Evolutionary conservation across 129 eudicot species (phyloP).

Genomic region (Chrysanthemum seticuspe): DNA sequence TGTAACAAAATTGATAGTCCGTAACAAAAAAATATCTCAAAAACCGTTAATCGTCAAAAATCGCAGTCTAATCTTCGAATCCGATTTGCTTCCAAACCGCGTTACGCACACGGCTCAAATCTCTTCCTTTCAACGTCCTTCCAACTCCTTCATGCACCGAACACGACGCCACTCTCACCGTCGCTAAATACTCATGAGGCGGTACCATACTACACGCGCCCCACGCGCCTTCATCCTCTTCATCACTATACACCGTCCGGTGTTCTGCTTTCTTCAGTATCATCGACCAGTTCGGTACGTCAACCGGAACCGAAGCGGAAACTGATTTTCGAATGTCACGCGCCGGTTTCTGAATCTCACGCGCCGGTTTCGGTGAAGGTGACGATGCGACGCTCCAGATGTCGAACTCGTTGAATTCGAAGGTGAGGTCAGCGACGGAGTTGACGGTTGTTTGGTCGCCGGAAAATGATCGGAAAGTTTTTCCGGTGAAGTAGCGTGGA

Average conservation of each 20-base stretch:
- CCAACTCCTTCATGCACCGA: constrained; percentile 87
- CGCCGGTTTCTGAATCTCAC: constrained; percentile 19
- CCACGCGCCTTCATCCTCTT: constrained; percentile 32
- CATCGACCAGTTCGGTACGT: constrained; percentile 71
- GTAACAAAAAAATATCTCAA: too few species aligned
- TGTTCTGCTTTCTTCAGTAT: constrained; percentile 47
- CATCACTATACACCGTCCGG: constrained; percentile 24
- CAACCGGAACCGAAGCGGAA: constrained; percentile 51
- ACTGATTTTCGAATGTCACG: constrained; percentile 18
- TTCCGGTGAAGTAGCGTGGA: constrained; percentile 47
- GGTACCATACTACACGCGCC: constrained; percentile 51
- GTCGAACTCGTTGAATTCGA: constrained; percentile 71
- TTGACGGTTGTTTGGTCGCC: constrained; percentile 20
- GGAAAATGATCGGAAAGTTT: constrained; percentile 49
- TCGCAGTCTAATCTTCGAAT: constrained; percentile 47
- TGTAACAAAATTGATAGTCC: too few species aligned
- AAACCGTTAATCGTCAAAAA: background rate
- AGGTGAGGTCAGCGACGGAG: constrained; percentile 25
- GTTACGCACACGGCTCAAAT: constrained; percentile 67
- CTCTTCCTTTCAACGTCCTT: constrained; percentile 79
- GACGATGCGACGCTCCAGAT: constrained; percentile 54
- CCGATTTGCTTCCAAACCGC: constrained; percentile 75
- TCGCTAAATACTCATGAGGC: constrained; percentile 81
- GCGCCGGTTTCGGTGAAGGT: constrained; percentile 39
- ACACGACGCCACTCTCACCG: constrained; percentile 56